phyloP scores from a whole-genome alignment of 2,329 filamentous ascomycete species.

The Aspergillus arachidicola region DNA sequence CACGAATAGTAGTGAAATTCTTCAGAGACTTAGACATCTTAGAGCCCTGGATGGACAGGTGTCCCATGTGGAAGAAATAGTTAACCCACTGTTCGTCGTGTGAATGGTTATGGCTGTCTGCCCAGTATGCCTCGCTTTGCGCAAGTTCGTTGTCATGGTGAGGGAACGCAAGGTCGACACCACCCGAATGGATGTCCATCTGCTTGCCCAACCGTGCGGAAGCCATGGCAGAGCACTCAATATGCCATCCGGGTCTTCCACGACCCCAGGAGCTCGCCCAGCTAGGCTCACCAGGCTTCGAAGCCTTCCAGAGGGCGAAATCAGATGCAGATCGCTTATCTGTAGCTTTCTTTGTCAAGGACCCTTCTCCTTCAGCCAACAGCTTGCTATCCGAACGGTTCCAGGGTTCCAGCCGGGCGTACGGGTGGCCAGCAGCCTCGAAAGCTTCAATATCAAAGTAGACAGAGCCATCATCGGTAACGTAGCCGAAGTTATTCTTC shows the following conservation, averaged over 20 bases:
- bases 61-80: slow-evolving; percentile 95
- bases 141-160: slow-evolving; percentile 93
- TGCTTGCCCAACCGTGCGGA: slow-evolving; percentile 80
- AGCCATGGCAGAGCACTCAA: slow-evolving; percentile 96
- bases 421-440: slow-evolving; percentile 79
- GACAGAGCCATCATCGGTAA: slow-evolving; percentile 74
- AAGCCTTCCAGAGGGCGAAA: slow-evolving; percentile 92
- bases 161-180: slow-evolving; percentile 87
- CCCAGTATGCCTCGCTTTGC: slow-evolving; percentile 85
- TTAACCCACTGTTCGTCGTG: slow-evolving; percentile 78
- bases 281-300: slow-evolving; percentile 86
- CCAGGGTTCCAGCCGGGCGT: slow-evolving; percentile 82
- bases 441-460: slow-evolving; percentile 93
- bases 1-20: slow-evolving; percentile 91
- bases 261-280: slow-evolving; percentile 89
- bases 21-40: slow-evolving; percentile 98
- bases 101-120: slow-evolving; percentile 42
- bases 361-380: slow-evolving; percentile 86
- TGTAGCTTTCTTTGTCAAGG: slow-evolving; percentile 61
- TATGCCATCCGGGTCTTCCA: slow-evolving; percentile 92
- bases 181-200: slow-evolving; percentile 92
- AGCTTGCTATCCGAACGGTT: slow-evolving; percentile 81
- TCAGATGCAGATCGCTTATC: slow-evolving; percentile 78
- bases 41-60: slow-evolving; percentile 81
- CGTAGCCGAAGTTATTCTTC: slow-evolving; percentile 83